Conservation (phyloP, 1,284 basidiomycete species). For the Austroboletus novae-zelandiae region DNA sequence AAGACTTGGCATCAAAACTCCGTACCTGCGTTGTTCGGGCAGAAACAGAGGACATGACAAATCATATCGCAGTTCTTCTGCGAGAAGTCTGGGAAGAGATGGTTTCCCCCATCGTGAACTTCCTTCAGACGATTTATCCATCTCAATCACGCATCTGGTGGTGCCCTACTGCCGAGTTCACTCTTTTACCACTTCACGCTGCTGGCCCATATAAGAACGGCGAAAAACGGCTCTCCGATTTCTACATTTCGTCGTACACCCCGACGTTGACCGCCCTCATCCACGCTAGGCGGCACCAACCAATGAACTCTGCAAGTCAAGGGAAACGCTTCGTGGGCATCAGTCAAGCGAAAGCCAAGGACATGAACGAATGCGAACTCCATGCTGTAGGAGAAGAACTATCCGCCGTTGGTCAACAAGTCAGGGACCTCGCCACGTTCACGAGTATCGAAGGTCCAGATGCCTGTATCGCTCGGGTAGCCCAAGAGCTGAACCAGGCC, state of each 20-base stretch:
- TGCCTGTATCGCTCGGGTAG: not conserved
- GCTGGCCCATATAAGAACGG: not conserved
- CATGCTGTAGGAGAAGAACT: not conserved
- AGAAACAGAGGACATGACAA: not conserved
- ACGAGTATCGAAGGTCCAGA: not conserved
- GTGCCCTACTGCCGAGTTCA: not conserved
- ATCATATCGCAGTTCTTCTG: constrained; percentile 3
- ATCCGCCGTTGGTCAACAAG: not conserved
- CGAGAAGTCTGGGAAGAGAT: constrained; percentile 25
- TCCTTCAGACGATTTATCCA: not conserved
- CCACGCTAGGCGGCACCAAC: constrained; percentile 18
- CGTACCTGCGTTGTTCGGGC: not conserved
- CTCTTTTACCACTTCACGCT: not conserved
- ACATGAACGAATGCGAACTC: too few species aligned
- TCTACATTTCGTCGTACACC: not conserved
- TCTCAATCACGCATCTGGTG: not conserved
- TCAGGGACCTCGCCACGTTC: not conserved
- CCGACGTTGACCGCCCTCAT: not conserved
- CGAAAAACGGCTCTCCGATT: not conserved
- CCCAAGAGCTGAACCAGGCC: not conserved
- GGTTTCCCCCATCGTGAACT: constrained; percentile 20
- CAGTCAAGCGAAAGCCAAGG: not conserved
- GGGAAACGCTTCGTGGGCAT: not conserved
- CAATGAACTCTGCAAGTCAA: not conserved
- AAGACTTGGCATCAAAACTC: not conserved